phyloP scores from a whole-genome alignment of 306 rosid genomes.

The Mucuna pruriens region DNA sequence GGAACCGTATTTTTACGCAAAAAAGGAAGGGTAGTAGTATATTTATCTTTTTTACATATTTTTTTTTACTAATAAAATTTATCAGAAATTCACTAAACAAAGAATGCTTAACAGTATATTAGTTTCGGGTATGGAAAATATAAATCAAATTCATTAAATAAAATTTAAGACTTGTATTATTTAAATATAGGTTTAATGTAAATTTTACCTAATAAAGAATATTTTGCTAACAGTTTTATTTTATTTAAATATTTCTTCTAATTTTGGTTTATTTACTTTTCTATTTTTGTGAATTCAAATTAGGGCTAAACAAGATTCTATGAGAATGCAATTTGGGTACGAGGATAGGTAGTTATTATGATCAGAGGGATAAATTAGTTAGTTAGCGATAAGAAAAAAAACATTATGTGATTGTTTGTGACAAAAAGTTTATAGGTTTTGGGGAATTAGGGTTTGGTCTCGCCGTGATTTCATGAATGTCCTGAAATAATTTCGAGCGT shows the following conservation, averaged over 20 bases:
- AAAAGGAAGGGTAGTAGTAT: background rate
- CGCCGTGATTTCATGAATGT: background rate
- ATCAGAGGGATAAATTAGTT: background rate
- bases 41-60: background rate
- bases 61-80: background rate
- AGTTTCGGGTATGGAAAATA: background rate
- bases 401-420: background rate
- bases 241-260: background rate
- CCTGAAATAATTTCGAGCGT: background rate
- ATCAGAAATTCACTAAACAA: background rate
- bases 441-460: background rate
- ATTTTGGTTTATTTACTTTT: background rate
- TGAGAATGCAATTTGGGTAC: background rate
- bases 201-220: background rate
- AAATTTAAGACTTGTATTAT: background rate
- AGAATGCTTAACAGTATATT: background rate
- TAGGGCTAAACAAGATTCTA: slow-evolving; percentile 40
- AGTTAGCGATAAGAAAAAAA: background rate
- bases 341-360: background rate
- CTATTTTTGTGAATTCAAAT: slow-evolving; percentile 23
- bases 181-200: background rate
- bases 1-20: slow-evolving; percentile 21
- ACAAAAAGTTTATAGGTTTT: slow-evolving; percentile 7
- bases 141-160: background rate
- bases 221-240: background rate